Base-by-base conservation (phyloP, 371 early-diverging fungal genomes). In the Mycotypha africana region DNA sequence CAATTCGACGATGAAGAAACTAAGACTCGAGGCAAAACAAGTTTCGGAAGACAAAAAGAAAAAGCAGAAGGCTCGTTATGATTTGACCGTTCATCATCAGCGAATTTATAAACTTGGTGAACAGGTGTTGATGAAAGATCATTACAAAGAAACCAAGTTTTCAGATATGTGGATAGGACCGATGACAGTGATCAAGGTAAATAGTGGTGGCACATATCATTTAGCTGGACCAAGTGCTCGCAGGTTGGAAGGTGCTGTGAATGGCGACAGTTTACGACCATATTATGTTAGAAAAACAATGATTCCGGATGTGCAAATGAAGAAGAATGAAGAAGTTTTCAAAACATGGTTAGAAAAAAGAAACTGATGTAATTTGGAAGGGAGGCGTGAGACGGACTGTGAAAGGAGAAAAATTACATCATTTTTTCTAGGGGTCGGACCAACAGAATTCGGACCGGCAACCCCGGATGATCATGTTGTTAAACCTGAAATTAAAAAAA, bases 131-230 rank as follows among this genome's bases (percentile, higher is more conserved):
- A 34, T 51, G 43, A 26, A 36, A 15, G 51, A 56, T 4, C 24
- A 40, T 22, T 6, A 22, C 9, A 22, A 20, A 4, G 12, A 20
- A 7, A 15, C 16, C 28, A 57, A 57, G 39, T 56, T 56, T 25
- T n/a, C 25, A n/a, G 51, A 48, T 22, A n/a, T 28, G 0, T 56
- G 51, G 47, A 9, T 48, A 1, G 51, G 58, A 10, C 58, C 58
- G 8, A 14, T 44, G 2, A 37, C 37, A 4, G 49, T 58, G 24
- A 22, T 32, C 0, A 28, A 30, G 3, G 42, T 36, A 1, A 47
- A 49, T 11, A 17, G 45, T 9, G 15, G 30, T 32, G 52, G 52
- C 0, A 46, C 42, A 1, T 58, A 58, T 32, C 35, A 49, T 25
- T 17, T 58, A 0, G 26, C 11, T 2, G 58, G 52, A 5, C 42